A percentile compares a stretch with the other conserved stretches of the same genome.
Evolutionary conservation across 1,284 basidiomycete genomes (phyloP).

Genomic region (Pseudozyma sp.): DNA sequence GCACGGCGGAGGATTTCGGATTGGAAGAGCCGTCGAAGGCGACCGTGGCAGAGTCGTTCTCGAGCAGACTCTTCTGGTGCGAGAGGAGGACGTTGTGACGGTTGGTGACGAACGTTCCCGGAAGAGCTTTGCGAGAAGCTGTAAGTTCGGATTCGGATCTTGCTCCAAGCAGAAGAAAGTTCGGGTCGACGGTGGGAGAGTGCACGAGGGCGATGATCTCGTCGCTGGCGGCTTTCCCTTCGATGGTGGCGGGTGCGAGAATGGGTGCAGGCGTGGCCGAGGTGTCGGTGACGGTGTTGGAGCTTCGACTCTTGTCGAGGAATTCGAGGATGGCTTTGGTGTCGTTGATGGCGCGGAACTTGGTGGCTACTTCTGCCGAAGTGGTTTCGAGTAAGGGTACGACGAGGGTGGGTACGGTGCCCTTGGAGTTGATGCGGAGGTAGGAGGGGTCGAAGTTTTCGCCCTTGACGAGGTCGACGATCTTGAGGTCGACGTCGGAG

Average conservation of each 20-base stretch:
- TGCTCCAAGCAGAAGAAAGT: conserved; percentile 70
- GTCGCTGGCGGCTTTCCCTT: conserved; percentile 75
- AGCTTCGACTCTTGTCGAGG: conserved; percentile 69
- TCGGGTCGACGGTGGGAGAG: conserved; percentile 71
- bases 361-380: conserved; percentile 78
- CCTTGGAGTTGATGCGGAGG: conserved; percentile 82
- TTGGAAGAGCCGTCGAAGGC: conserved; percentile 71
- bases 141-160: conserved; percentile 67
- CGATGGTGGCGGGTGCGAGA: conserved; percentile 83
- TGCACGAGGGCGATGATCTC: conserved; percentile 77
- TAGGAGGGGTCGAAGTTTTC: conserved; percentile 77
- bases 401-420: conserved; percentile 84
- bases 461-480: conserved; percentile 65
- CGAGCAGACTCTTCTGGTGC: conserved; percentile 73
- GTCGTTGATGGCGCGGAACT: conserved; percentile 83
- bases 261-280: conserved; percentile 79
- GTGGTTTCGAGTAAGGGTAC: conserved; percentile 82
- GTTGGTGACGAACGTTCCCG: conserved; percentile 71
- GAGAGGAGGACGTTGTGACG: conserved; percentile 72
- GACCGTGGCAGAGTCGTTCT: conserved; percentile 72
- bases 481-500: conserved; percentile 60
- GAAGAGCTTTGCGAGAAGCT: conserved; percentile 56
- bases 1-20: conserved; percentile 46
- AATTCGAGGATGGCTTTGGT: conserved; percentile 83
- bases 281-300: conserved; percentile 76